Percentiles rank a stretch among this genome's conserved stretches.
Evolutionary conservation across 2,329 filamentous ascomycete species (phyloP).

Genomic region (Passalora sequoiae): DNA sequence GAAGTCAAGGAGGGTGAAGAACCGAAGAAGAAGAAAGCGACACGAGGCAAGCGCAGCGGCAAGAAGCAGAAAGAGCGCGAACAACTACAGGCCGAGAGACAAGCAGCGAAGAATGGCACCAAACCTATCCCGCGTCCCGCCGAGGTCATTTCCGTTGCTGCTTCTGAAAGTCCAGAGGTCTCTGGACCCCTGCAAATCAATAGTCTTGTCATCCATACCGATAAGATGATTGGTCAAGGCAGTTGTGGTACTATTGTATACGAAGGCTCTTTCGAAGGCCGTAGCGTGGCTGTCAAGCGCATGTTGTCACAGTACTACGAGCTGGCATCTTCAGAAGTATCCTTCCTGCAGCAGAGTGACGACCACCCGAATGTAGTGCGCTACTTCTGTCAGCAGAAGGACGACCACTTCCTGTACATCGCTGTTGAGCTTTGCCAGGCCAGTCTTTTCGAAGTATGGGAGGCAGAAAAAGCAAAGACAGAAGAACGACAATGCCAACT

Average conservation of each 20-base stretch:
- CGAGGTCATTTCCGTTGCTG: slow-evolving; percentile 42
- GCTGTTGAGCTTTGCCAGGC: slow-evolving; percentile 90
- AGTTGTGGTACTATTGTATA: slow-evolving; percentile 98
- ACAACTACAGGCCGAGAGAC: slow-evolving; percentile 33
- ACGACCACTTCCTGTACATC: slow-evolving; percentile 89
- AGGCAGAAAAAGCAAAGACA: slow-evolving; percentile 68
- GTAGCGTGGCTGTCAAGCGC: slow-evolving; percentile 90
- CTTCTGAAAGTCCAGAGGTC: slow-evolving; percentile 38
- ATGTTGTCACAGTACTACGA: slow-evolving; percentile 97
- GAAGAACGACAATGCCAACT: slow-evolving; percentile 36
- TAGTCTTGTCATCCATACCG: slow-evolving; percentile 55
- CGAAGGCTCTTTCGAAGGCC: slow-evolving; percentile 82
- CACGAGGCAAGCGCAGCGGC: slow-evolving; percentile 46
- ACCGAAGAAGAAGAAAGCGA: slow-evolving; percentile 47
- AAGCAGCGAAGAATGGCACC: slow-evolving; percentile 30
- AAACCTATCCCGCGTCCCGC: slow-evolving; percentile 26
- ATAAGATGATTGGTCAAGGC: slow-evolving; percentile 63
- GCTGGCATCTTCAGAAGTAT: slow-evolving; percentile 89
- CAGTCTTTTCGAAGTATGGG: slow-evolving; percentile 86
- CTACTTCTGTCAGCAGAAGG: slow-evolving; percentile 88
- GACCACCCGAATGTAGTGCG: slow-evolving; percentile 95
- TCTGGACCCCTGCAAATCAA: slow-evolving; percentile 54
- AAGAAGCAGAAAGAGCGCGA: slow-evolving; percentile 42
- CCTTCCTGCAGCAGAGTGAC: slow-evolving; percentile 83
- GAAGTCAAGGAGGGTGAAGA: slow-evolving; percentile 23